A percentile compares a stretch with the other conserved stretches of the same genome.
Evolutionary conservation across 768 basidiomycete species (phyloP).

Genomic region (Stropharia rugosoannulata): DNA sequence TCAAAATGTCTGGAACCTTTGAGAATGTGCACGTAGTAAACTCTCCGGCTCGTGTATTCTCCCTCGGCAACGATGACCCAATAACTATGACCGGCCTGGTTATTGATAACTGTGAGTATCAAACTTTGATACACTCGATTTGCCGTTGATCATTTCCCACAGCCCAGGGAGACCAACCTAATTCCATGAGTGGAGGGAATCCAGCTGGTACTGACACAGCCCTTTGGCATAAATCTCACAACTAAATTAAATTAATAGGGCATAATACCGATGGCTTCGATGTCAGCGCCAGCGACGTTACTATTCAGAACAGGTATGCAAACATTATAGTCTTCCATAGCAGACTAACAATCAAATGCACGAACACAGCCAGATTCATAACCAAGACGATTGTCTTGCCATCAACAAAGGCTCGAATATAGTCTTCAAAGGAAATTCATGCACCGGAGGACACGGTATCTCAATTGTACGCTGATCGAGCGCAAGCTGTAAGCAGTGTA

Average conservation of each 20-base stretch:
- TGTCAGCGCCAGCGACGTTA: constrained; percentile 32
- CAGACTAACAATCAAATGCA: too few species aligned
- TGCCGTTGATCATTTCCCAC: not conserved
- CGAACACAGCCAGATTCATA: constrained; percentile 22
- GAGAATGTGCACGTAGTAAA: constrained; percentile 40
- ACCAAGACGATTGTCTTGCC: constrained; percentile 64
- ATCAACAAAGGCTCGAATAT: constrained; percentile 45
- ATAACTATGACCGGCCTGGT: constrained; percentile 43
- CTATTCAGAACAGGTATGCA: constrained; percentile 40
- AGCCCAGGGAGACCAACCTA: constrained; percentile 55
- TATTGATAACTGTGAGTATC: constrained; percentile 55
- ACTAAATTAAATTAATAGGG: not conserved
- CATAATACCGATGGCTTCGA: constrained; percentile 57
- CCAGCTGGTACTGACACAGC: constrained; percentile 13
- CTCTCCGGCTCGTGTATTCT: constrained; percentile 38
- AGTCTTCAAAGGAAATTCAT: constrained; percentile 49
- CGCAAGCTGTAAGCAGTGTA: not conserved
- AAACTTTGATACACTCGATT: not conserved
- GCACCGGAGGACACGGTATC: constrained; percentile 63
- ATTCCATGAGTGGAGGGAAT: constrained; percentile 46
- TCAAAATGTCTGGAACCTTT: constrained; percentile 6
- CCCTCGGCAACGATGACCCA: constrained; percentile 38
- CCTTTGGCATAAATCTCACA: too few species aligned
- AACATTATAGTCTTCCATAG: not conserved
- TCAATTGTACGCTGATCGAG: constrained; percentile 39